Percentiles rank a stretch among this genome's conserved stretches.
Conservation (phyloP, 225 moss, liverwort and hornwort genomes). For the Marchantia paleacea region DNA sequence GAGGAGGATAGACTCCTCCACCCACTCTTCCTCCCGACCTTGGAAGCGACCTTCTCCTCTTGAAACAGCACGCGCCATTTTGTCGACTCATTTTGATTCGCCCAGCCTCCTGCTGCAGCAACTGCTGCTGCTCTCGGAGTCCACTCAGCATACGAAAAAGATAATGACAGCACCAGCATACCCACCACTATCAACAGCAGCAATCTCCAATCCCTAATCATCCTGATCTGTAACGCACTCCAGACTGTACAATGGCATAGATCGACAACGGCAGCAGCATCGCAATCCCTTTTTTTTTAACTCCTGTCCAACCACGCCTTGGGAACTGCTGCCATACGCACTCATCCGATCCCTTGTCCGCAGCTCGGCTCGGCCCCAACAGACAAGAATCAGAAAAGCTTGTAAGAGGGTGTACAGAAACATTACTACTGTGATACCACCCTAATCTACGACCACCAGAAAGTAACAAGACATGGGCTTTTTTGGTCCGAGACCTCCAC, state of each 20-base stretch:
- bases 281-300: background rate
- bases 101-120: background rate
- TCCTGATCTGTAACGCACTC: background rate
- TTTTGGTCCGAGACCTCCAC: too few species aligned
- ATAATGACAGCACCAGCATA: constrained; percentile 12
- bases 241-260: background rate
- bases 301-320: background rate
- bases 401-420: background rate
- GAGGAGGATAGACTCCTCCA: background rate
- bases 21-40: background rate
- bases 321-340: background rate
- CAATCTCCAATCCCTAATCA: background rate
- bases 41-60: constrained; percentile 4
- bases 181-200: background rate
- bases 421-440: background rate
- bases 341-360: background rate
- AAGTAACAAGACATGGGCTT: too few species aligned
- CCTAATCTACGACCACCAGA: background rate
- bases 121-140: background rate
- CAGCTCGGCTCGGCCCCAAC: background rate
- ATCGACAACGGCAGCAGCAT: background rate
- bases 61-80: constrained; percentile 15
- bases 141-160: background rate
- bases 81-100: background rate
- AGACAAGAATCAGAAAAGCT: background rate